Conservation (phyloP, 1,284 basidiomycete species). For the Grifola frondosa region DNA sequence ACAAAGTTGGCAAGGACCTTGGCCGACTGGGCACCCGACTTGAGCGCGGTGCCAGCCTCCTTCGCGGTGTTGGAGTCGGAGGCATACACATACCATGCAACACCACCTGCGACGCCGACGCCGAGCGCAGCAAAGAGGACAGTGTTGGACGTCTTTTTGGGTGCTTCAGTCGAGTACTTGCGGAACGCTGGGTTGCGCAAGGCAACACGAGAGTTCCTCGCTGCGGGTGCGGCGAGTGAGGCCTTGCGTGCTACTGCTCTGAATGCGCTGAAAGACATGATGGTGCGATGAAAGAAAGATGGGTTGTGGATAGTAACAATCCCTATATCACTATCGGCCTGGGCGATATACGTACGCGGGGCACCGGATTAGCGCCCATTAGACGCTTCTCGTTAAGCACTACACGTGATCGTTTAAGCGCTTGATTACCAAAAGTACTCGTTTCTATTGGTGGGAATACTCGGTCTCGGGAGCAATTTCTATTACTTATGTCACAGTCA, state of each 20-base stretch:
- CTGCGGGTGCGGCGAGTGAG: conserved; percentile 36
- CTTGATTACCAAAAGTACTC: no score
- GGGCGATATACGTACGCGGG: no score
- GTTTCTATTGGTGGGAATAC: no score
- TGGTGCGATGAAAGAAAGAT: conserved; percentile 9
- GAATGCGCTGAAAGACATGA: conserved; percentile 52
- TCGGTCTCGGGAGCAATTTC: no score
- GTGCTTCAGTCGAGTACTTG: conserved; percentile 53
- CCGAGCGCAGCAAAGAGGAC: conserved; percentile 58
- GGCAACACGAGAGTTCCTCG: conserved; percentile 30
- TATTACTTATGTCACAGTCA: no score
- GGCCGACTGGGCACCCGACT: conserved; percentile 57
- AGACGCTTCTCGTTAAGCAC: no score
- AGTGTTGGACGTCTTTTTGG: conserved; percentile 48
- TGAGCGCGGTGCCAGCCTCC: conserved; percentile 51
- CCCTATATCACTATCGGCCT: no score
- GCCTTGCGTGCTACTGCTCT: conserved; percentile 47
- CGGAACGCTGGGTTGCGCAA: conserved; percentile 42
- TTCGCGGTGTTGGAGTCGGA: conserved; percentile 45
- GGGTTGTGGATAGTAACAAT: not conserved
- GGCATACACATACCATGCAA: conserved; percentile 55
- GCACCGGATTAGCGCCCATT: no score
- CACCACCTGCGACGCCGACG: conserved; percentile 45
- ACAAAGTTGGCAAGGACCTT: conserved; percentile 66
- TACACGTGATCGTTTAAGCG: no score